Evolutionary conservation across 768 basidiomycete species (phyloP), one percentile per base, ranked within the genome.

Genomic region (Trametes meyenii): DNA sequence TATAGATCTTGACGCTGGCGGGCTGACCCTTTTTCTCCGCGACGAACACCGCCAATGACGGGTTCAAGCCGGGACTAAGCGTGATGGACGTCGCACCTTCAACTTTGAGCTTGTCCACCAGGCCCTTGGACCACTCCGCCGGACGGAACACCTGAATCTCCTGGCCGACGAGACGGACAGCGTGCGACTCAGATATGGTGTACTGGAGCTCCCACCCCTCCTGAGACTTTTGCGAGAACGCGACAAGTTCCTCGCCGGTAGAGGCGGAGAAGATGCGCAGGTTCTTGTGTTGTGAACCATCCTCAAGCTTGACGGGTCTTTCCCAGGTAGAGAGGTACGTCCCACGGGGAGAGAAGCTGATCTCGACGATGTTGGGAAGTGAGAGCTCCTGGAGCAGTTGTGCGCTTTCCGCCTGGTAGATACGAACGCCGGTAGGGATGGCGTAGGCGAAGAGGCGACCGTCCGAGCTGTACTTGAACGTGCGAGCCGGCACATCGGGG

Each of bases 261-360:
- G 86, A 88, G 14, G 83, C 87, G 65, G 89, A 89, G 81, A 95
- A 99, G 65, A 98, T 81, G 61, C 92, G 87, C 61, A 96, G 85
- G 73, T 99, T 99, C 79, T 92, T 96, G 82, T 96, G 92, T 75
- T 94, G 93, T 2, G 84, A 73, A 56, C 91, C 93, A 66, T 95
- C 95, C 72, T 94, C 96, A 51, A 91, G 83, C 77, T 97, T 97
- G 69, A 86, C 85, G 67, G 90, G 92, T 60, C 97, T 85, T 77
- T 98, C 96, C 93, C 96, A 98, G 49, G 93, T 96, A 55, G 94
- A 96, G 44, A 99, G 71, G 75, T 93, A 98, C 0, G 91, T 94
- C 40, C 94, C 96, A 62, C 90, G 85, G 11, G 97, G 96, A 6
- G 96, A 98, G 76, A 99, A 97, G 69, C 83, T 83, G 68, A 98